A percentile compares a stretch with the other conserved stretches of the same genome.
Evolutionary conservation across 2,329 filamentous ascomycete species (phyloP).

Genomic region (Ustilaginoidea virens): DNA sequence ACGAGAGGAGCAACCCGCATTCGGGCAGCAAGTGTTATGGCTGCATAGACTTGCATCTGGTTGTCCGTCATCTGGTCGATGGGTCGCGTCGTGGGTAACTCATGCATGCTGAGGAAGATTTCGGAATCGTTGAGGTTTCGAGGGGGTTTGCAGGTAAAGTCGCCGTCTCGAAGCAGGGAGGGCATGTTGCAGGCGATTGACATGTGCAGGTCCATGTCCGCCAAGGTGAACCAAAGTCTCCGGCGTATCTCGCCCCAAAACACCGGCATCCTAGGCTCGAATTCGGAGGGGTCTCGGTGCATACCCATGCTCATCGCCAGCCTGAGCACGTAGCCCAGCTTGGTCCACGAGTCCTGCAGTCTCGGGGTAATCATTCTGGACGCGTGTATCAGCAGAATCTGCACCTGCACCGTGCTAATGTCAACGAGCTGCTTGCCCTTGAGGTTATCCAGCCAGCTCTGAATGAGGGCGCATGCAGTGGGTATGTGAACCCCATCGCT

Average conservation of each 20-base stretch:
- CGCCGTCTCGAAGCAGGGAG: slow-evolving; percentile 33
- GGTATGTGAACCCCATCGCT: slow-evolving; percentile 39
- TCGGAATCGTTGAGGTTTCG: slow-evolving; percentile 38
- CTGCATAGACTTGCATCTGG: slow-evolving; percentile 38
- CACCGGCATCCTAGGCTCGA: slow-evolving; percentile 28
- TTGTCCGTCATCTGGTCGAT: slow-evolving; percentile 37
- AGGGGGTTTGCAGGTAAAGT: slow-evolving; percentile 37
- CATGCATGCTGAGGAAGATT: slow-evolving; percentile 29
- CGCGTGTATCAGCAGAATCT: slow-evolving; percentile 36
- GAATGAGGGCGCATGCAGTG: slow-evolving; percentile 38
- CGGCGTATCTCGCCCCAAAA: slow-evolving; percentile 38
- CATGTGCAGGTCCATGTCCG: slow-evolving; percentile 40
- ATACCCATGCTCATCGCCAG: slow-evolving; percentile 45
- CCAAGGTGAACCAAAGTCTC: slow-evolving; percentile 39
- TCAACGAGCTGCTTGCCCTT: slow-evolving; percentile 37
- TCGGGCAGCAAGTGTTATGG: slow-evolving; percentile 31
- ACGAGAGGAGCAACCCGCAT: slow-evolving; percentile 34
- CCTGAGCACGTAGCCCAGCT: slow-evolving; percentile 37
- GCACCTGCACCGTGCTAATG: slow-evolving; percentile 36
- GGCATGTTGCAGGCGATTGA: slow-evolving; percentile 37
- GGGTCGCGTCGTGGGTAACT: slow-evolving; percentile 31
- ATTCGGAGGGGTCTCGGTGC: slow-evolving; percentile 40
- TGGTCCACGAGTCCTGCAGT: slow-evolving; percentile 36
- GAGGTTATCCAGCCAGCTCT: slow-evolving; percentile 35
- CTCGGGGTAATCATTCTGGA: slow-evolving; percentile 35